Base-by-base conservation (phyloP, 352 stramenopile species). In the Globisporangium nunn region DNA sequence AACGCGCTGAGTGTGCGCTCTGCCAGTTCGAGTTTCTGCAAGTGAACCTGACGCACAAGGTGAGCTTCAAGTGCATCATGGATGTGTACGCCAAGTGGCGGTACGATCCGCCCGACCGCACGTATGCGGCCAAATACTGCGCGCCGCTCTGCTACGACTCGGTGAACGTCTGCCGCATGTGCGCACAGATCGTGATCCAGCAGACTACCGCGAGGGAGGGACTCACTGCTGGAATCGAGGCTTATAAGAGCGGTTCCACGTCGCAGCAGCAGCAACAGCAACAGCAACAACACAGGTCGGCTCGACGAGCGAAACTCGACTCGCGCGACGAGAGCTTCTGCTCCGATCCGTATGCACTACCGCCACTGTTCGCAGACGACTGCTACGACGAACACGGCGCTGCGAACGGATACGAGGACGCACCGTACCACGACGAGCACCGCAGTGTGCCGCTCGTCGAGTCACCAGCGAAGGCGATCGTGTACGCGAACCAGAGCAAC, bases 1-100 rank as follows among this genome's bases (percentile, higher is more conserved):
- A 83, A 52, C 78, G 78, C 18, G 55, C 74, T 3, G 77, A 87
- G 8, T 91, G 81, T 47, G 81, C 74, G 33, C 62, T 91, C 6
- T 91, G 81, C 40, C 66, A 81, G 17, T 73, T 82, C 41, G 40
- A 68, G 10, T 86, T 80, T 56, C 50, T 88, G 17, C 62, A 64
- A 41, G 65, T 74, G 45, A 91, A 88, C 37, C 56, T 91, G 52
- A 78, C 81, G 40, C 69, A 85, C 45, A 69, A 70, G n/a, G 78
- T 91, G 56, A 86, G 75, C 44, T 91, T 88, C 64, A 80, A 82
- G 54, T 86, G 81, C 61, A 74, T 91, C 65, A 81, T 91, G 74
- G 81, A 88, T 49, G 68, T 91, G 31, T 75, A 91, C 43, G 66
- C 71, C 6, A 55, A 70, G 50, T 91, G 81, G 81, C 48, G 65